Evolutionary conservation across 2,329 filamentous ascomycete genomes (phyloP).

Genomic region (Venturia pyrina): DNA sequence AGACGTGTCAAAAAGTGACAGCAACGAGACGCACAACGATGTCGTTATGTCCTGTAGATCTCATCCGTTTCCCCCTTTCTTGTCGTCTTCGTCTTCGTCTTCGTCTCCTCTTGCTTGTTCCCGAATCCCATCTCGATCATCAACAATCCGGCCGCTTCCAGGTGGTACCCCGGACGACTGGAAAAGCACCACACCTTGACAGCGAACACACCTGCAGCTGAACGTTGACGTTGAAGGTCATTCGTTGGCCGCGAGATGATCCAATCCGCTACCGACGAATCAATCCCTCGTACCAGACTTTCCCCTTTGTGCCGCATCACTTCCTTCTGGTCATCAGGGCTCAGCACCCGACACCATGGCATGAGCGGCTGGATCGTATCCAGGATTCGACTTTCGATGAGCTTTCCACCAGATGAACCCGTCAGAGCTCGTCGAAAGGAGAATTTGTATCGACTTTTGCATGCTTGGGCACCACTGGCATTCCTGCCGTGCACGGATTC

Average conservation of each 20-base stretch:
- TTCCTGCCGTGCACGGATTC: not conserved
- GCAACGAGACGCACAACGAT: too few species aligned
- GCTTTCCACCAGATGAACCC: not conserved
- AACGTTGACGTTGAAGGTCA: not conserved
- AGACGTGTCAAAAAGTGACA: too few species aligned
- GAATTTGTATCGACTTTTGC: not conserved
- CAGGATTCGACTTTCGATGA: not conserved
- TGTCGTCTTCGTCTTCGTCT: too few species aligned
- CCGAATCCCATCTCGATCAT: not conserved
- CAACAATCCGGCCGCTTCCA: too few species aligned
- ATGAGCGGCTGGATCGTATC: not conserved
- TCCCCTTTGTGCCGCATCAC: not conserved
- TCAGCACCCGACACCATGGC: not conserved
- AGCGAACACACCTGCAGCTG: not conserved
- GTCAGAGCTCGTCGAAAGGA: not conserved
- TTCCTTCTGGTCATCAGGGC: not conserved
- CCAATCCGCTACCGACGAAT: not conserved
- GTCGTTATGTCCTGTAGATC: too few species aligned
- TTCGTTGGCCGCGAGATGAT: not conserved
- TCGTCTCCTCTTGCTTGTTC: not conserved
- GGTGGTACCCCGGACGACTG: not conserved
- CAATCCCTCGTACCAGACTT: not conserved
- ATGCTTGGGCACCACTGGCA: too few species aligned
- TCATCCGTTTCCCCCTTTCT: too few species aligned
- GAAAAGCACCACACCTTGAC: not conserved